Percentiles rank a stretch among this genome's conserved stretches.
Conservation (phyloP, 768 basidiomycete species). For the Auriscalpium microsporum region DNA sequence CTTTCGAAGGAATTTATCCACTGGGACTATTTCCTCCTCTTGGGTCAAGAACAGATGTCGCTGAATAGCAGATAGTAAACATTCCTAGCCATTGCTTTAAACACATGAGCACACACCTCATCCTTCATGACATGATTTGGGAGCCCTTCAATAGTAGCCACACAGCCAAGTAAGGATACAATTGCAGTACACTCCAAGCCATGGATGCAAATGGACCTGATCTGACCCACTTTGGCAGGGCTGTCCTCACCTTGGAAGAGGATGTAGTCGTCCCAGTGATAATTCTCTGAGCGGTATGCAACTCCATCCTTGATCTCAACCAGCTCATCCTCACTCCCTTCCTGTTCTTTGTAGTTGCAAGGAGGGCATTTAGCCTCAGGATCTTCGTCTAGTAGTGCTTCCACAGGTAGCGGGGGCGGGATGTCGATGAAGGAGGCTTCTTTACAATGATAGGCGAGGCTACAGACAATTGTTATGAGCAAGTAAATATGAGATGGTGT, state of each 20-base stretch:
- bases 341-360: constrained; percentile 33
- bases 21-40: constrained; percentile 26
- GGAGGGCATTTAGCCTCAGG: constrained; percentile 44
- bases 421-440: background rate
- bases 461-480: too few relatives aligned
- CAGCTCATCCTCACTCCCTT: constrained; percentile 20
- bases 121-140: constrained; percentile 39
- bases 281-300: constrained; percentile 36
- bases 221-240: constrained; percentile 49
- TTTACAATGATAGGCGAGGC: background rate
- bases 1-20: constrained; percentile 35
- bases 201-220: constrained; percentile 27
- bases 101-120: constrained; percentile 36
- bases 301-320: constrained; percentile 33
- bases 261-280: constrained; percentile 57
- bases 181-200: constrained; percentile 8
- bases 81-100: background rate
- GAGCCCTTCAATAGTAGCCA: constrained; percentile 28
- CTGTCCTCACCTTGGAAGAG: constrained; percentile 40
- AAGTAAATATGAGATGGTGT: background rate
- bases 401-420: background rate
- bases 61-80: constrained; percentile 24
- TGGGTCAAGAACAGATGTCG: constrained; percentile 56
- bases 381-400: constrained; percentile 16
- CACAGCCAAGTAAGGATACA: constrained; percentile 40